Base-by-base conservation (phyloP, 805 yeast species). In the Limtongia smithiae region DNA sequence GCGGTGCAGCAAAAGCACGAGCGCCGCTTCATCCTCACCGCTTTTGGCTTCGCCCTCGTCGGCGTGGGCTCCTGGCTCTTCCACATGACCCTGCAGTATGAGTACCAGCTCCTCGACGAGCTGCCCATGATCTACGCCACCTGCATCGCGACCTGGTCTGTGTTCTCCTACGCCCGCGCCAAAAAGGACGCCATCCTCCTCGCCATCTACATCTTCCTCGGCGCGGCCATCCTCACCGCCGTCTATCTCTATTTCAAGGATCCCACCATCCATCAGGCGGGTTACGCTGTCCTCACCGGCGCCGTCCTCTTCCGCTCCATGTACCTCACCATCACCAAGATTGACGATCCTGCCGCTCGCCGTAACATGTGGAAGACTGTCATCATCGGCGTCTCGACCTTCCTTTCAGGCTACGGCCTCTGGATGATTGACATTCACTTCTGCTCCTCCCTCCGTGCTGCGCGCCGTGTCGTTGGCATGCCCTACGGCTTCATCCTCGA, bases 71-170 rank as follows among this genome's bases (percentile, higher is more conserved):
- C 88, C 17, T 93, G 97, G 91, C 69, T 89, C 54, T 93, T 93
- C 72, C 98, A 93, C 68, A 93, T 93, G 96, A 91, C 97, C 3
- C 74, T 93, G 60, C 75, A 79, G 57, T 93, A 91, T 68, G 87
- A 85, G 64, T 93, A 78, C 70, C 98, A 93, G 70, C 67, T 93
- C 55, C 74, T 93, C 66, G 98, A 93, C 70, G 98, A 93, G 67
- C 73, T 93, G 62, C 98, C 98, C 35, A 93, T 93, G 98, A 87
- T 93, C 55, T 93, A 93, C 69, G 97, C 96, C 20, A 93, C 98
- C 2, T 91, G 96, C 57, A 81, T 91, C 24, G 97, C 98, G 0
- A 82, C 88, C 54, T 87, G 95, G 95, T 76, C 82, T 37, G 81
- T 85, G 1, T 82, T 83, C 58, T 76, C 85, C 40, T 85, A 81